phyloP scores from a whole-genome alignment of 495 filamentous ascomycete species.

The Gamarada debralockiae region DNA sequence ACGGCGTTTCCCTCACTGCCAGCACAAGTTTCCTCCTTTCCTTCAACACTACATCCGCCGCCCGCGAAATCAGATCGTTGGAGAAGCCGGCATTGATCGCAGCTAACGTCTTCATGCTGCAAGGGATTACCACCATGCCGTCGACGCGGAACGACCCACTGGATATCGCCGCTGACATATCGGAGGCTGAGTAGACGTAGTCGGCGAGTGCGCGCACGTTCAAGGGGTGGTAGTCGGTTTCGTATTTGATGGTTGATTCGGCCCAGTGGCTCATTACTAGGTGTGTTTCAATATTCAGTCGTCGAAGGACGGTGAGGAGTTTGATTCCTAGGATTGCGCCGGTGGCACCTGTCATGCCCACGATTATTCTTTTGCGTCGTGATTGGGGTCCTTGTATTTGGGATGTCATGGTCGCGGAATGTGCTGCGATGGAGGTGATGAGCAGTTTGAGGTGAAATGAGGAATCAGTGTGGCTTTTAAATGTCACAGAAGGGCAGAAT shows the following conservation, averaged over 20 bases:
- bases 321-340: constrained; percentile 36
- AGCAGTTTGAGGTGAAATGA: no score
- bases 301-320: constrained; percentile 32
- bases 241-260: constrained; percentile 38
- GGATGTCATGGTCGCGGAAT: no score
- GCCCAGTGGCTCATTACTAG: constrained; percentile 42
- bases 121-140: constrained; percentile 39
- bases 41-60: constrained; percentile 44
- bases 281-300: constrained; percentile 38
- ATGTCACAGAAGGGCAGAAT: no score
- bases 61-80: constrained; percentile 43
- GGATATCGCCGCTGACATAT: constrained; percentile 34
- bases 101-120: constrained; percentile 39
- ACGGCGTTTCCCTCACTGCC: constrained; percentile 39
- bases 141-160: constrained; percentile 35
- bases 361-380: constrained; percentile 27
- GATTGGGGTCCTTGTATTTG: no score
- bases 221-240: constrained; percentile 31
- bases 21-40: constrained; percentile 38
- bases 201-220: constrained; percentile 34
- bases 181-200: constrained; percentile 34
- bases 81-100: constrained; percentile 30
- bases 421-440: no score
- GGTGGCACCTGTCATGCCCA: constrained; percentile 41
- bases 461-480: no score